phyloP scores from a whole-genome alignment of 225 moss, liverwort and hornwort genomes.

The Marchantia polymorpha region DNA sequence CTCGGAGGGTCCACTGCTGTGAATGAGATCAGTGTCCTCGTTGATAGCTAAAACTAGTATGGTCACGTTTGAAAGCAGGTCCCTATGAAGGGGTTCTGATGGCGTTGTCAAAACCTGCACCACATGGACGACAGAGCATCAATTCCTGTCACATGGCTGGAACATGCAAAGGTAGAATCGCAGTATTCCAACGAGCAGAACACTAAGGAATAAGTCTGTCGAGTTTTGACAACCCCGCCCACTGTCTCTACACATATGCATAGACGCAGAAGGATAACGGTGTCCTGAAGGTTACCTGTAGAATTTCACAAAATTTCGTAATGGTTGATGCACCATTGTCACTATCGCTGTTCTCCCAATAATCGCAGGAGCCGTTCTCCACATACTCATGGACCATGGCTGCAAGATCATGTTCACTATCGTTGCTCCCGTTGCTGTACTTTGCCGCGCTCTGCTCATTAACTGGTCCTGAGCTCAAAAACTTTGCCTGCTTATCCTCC shows the following conservation, averaged over 20 bases:
- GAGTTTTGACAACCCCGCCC: background rate
- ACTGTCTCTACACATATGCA: background rate
- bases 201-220: no score
- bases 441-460: conserved; percentile 28
- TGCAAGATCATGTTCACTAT: conserved; percentile 62
- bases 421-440: conserved; percentile 39
- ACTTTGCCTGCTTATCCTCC: conserved; percentile 35
- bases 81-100: conserved; percentile 51
- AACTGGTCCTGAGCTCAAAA: conserved; percentile 24
- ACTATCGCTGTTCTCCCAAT: conserved; percentile 49
- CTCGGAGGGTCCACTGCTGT: conserved; percentile 47
- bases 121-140: background rate
- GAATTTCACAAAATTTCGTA: conserved; percentile 44
- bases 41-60: conserved; percentile 53
- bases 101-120: conserved; percentile 66
- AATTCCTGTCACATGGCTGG: background rate
- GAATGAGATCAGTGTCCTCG: conserved; percentile 56
- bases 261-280: background rate
- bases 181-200: background rate
- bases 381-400: conserved; percentile 69
- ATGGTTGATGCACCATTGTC: conserved; percentile 47
- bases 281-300: conserved; percentile 47
- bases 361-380: conserved; percentile 51
- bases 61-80: conserved; percentile 56
- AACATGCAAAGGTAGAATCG: background rate